Conservation (phyloP, 352 stramenopile species). For the Phytophthora pluvialis region DNA sequence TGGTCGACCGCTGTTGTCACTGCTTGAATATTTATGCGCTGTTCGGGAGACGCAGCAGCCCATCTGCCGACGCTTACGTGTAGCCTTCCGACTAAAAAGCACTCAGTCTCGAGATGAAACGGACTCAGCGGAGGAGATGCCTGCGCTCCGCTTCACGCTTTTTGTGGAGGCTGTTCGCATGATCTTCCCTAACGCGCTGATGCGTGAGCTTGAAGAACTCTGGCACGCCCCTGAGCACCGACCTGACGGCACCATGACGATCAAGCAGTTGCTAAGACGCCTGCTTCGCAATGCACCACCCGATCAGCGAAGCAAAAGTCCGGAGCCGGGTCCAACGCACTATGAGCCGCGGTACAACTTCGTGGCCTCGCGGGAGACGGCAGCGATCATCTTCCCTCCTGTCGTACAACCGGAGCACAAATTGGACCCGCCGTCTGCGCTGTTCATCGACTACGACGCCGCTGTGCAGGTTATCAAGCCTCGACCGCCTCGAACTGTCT, state of each 20-base stretch:
- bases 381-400: conserved; percentile 63
- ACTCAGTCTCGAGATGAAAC: conserved; percentile 1
- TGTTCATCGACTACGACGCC: conserved; percentile 79
- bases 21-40: conserved; percentile 63
- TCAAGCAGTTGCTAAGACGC: conserved; percentile 32
- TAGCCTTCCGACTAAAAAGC: conserved; percentile 57
- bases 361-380: conserved; percentile 43
- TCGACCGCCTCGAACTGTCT: conserved; percentile 46
- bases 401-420: conserved; percentile 31
- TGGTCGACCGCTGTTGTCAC: conserved; percentile 43
- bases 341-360: conserved; percentile 63
- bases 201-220: conserved; percentile 65
- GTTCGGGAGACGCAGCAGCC: conserved; percentile 56
- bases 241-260: conserved; percentile 25
- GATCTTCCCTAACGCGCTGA: conserved; percentile 59
- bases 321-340: conserved; percentile 71
- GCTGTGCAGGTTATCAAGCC: conserved; percentile 66
- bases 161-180: conserved; percentile 56
- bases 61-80: conserved; percentile 55
- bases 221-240: conserved; percentile 44
- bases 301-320: conserved; percentile 49
- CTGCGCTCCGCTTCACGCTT: conserved; percentile 32
- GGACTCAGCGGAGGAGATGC: background rate
- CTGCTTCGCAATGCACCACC: conserved; percentile 19
- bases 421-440: conserved; percentile 49